Base-by-base conservation (phyloP, 75 land plant species). In the Isoetes taiwanensis region DNA sequence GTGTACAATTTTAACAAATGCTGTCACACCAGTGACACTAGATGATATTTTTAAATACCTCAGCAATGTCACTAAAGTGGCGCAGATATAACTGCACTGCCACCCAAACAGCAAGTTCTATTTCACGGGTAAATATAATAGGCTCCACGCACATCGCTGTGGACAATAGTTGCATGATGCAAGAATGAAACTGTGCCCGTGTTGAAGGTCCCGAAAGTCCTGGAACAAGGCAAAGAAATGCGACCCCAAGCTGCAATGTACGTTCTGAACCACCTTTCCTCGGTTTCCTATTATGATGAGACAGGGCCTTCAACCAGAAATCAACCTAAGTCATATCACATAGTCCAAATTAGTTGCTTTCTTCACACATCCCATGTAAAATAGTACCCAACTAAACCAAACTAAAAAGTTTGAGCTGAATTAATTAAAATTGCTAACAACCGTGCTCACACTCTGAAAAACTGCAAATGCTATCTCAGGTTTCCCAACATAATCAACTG, bases 221-320 rank as follows among this genome's bases (percentile, higher is more conserved):
- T 31, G 77, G 76, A 17, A 72, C 76, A 26, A 75, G 54, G 27
- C 76, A 75, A 1, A 75, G 54, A 46, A 72, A 75, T 9, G 76
- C 48, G 39, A 75, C 57, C 25, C 77, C 77, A 46, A 75, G 64
- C 52, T 60, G 63, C 56, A 75, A 55, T 23, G 43, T 72, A 10
- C 69, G 64, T 28, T 57, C 34, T 28, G 70, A 46, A 40, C 38
- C 46, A 46, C 53, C 46, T 12, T 17, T 35, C 10, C 11, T 20
- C n/a, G 27, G 31, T 16, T 26, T 33, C 5, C 6, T 6, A 9
- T 10, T 31, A n/a, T 32, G 35, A 12, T 25, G 16, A 28, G 25
- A 3, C 21, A 46, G 25, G 17, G 67, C 56, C 14, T 64, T 70
- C 30, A 70, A 46, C 72, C 72, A 70, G 34, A 70, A 70, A 23